phyloP scores from a whole-genome alignment of 371 early-diverging fungal species.

The Phascolomyces articulosus region DNA sequence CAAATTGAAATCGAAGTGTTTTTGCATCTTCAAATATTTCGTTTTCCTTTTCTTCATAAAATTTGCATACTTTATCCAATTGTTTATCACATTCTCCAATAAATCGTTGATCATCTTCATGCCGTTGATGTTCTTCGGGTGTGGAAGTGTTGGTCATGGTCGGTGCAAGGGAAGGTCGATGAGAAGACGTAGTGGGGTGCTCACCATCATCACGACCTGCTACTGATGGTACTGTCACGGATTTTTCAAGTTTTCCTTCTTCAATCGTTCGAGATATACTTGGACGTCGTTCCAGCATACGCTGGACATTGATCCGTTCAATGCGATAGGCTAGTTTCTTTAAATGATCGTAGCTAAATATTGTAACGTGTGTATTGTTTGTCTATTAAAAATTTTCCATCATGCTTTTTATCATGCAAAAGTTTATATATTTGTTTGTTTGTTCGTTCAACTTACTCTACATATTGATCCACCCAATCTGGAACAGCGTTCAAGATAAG shows the following conservation, averaged over 20 bases:
- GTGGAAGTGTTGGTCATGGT: not conserved
- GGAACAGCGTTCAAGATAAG: slow-evolving; percentile 26
- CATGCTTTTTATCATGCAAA: no score
- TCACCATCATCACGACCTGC: not conserved
- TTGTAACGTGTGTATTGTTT: no score
- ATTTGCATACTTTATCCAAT: slow-evolving; percentile 21
- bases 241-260: slow-evolving; percentile 6
- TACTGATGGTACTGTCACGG: not conserved
- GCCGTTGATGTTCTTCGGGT: not conserved
- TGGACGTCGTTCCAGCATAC: not conserved
- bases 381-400: no score
- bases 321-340: slow-evolving; percentile 23
- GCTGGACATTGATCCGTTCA: slow-evolving; percentile 18
- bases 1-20: slow-evolving; percentile 15
- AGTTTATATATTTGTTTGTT: not conserved
- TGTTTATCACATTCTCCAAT: slow-evolving; percentile 15
- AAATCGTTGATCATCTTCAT: slow-evolving; percentile 12
- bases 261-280: slow-evolving; percentile 3
- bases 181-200: not conserved
- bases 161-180: not conserved
- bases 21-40: slow-evolving; percentile 12
- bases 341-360: slow-evolving; percentile 24
- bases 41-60: slow-evolving; percentile 14
- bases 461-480: slow-evolving; percentile 26
- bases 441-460: slow-evolving; percentile 17